Base-by-base conservation (phyloP, 1,139 yeast genomes). In the Scheffersomyces lignicola region DNA sequence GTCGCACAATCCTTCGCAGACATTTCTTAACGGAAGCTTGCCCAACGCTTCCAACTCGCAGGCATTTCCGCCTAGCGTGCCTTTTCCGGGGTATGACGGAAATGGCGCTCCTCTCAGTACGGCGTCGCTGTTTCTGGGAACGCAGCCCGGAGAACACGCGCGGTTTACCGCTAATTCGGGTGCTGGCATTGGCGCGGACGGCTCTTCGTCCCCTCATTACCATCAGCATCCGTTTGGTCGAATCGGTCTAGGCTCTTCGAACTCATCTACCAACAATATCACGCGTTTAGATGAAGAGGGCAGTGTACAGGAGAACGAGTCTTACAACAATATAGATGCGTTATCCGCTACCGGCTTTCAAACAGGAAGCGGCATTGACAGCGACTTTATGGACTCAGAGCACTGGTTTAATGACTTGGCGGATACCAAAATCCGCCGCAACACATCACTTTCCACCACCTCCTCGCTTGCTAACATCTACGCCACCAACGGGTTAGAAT, bases 131-230 rank as follows among this genome's bases (percentile, higher is more conserved):
- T 8, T 9, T 12, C 5, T 5, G 5, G 6, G n/a, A 7, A 26
- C 13, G n/a, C n/a, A 6, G 6, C 10, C 5, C 5, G 33, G 31
- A 16, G 35, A 41, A 7, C 18, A 23, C 13, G 24, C 26, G 7
- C 29, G 36, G 15, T 37, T 35, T 23, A 34, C 40, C 7, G 35
- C 34, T 14, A 36, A 35, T 7, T 31, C 24, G 25, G 95, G 95
- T 57, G 85, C 86, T 47, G 95, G 95, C 49, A 87, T 87, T 43
- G 87, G 82, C 54, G 81, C 77, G 53, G 23, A 20, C n/a, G 23
- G 23, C 23, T n/a, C n/a, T n/a, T n/a, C n/a, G n/a, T n/a, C n/a
- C n/a, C n/a, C n/a, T n/a, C 29, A 26, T 26, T 26, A 26, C 18
- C 41, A 41, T 25, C 15, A 11, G 12, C 45, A 41, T 32, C 48